Evolutionary conservation across 768 basidiomycete genomes (phyloP).

Genomic region (Trametes cubensis): DNA sequence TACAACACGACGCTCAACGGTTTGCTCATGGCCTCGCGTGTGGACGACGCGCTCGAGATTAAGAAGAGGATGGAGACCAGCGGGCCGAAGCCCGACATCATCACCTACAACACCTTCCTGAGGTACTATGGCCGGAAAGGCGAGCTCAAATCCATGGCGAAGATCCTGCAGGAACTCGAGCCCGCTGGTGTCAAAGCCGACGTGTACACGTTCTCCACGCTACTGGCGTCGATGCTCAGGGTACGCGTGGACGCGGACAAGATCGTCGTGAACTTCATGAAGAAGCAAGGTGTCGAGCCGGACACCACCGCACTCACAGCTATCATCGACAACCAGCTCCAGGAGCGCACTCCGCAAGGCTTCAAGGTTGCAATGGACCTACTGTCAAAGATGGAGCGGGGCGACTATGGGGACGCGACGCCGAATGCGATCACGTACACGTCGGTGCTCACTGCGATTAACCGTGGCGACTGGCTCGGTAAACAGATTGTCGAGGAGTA

Average conservation of each 20-base stretch:
- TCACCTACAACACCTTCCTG: slow-evolving; percentile 83
- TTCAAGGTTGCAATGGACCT: slow-evolving; percentile 69
- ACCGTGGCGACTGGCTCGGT: slow-evolving; percentile 58
- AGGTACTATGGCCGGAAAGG: slow-evolving; percentile 62
- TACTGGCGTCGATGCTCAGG: slow-evolving; percentile 77
- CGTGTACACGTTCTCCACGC: slow-evolving; percentile 83
- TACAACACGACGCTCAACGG: slow-evolving; percentile 80
- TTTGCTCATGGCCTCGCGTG: slow-evolving; percentile 47
- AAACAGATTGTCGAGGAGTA: slow-evolving; percentile 48
- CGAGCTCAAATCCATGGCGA: slow-evolving; percentile 64
- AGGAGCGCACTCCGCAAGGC: slow-evolving; percentile 52
- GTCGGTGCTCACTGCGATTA: slow-evolving; percentile 70
- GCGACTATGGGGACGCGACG: slow-evolving; percentile 39
- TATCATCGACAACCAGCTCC: slow-evolving; percentile 76
- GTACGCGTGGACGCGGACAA: slow-evolving; percentile 66
- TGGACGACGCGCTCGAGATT: slow-evolving; percentile 40
- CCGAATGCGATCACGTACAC: slow-evolving; percentile 89
- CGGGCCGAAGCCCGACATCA: slow-evolving; percentile 69
- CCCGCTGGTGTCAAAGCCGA: slow-evolving; percentile 64
- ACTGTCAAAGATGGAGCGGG: slow-evolving; percentile 73
- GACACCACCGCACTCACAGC: slow-evolving; percentile 78
- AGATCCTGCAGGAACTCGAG: slow-evolving; percentile 59
- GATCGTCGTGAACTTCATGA: slow-evolving; percentile 73
- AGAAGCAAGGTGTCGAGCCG: slow-evolving; percentile 68
- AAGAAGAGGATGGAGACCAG: slow-evolving; percentile 42